Percentiles rank a stretch among this genome's conserved stretches.
Evolutionary conservation across 2,329 filamentous ascomycete genomes (phyloP).

Genomic region (Sclerotiophoma versabilis): DNA sequence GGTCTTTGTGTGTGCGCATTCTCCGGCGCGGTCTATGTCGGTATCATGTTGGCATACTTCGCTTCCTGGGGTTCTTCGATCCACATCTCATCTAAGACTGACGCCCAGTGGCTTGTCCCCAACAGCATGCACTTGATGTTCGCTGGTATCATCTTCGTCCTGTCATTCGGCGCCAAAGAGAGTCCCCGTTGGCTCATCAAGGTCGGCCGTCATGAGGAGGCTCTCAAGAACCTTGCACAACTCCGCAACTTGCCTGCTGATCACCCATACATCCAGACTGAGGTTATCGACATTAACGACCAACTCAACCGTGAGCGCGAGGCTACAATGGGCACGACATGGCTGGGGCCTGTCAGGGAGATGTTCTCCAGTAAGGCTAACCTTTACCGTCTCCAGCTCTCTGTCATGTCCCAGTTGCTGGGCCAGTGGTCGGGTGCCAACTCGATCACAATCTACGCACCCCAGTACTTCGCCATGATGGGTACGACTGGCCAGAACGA

Average conservation of each 20-base stretch:
- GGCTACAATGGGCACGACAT: constrained; percentile 70
- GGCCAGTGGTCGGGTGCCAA: constrained; percentile 77
- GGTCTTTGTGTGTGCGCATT: constrained; percentile 78
- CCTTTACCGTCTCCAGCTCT: constrained; percentile 74
- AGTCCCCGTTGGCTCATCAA: constrained; percentile 76
- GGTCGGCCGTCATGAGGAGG: constrained; percentile 65
- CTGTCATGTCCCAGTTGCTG: constrained; percentile 72
- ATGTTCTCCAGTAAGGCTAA: constrained; percentile 72
- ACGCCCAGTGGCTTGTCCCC: constrained; percentile 66
- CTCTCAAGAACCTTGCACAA: constrained; percentile 61
- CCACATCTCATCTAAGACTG: constrained; percentile 57
- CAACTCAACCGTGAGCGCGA: constrained; percentile 75
- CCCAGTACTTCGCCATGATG: constrained; percentile 74
- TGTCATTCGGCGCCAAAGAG: constrained; percentile 73
- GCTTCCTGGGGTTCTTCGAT: constrained; percentile 64
- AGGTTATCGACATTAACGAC: constrained; percentile 69
- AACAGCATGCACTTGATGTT: constrained; percentile 81
- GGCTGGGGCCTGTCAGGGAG: constrained; percentile 71
- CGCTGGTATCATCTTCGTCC: constrained; percentile 71
- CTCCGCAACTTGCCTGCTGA: constrained; percentile 67
- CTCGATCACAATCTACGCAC: constrained; percentile 78
- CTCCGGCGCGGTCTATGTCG: constrained; percentile 73
- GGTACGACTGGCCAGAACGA: constrained; percentile 73
- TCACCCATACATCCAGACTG: constrained; percentile 66
- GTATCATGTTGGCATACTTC: constrained; percentile 81